Conservation (phyloP, 2,329 filamentous ascomycete species). For the Aureobasidium lini region DNA sequence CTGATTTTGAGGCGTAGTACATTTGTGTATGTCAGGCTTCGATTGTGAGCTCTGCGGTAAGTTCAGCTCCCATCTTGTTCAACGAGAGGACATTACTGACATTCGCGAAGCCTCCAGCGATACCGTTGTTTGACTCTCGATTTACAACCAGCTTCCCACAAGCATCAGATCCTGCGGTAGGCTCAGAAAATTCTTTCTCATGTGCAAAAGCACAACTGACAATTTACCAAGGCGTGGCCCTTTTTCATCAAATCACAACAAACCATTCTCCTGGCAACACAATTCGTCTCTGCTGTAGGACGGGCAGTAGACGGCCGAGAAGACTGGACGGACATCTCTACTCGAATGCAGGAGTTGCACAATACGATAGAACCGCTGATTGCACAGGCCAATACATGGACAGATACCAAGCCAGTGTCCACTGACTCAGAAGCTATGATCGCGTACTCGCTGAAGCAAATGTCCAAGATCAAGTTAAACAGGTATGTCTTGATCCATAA, state of each 20-base stretch:
- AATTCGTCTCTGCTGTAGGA: conserved; percentile 5
- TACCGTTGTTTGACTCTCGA: conserved; percentile 37
- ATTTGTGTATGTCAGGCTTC: conserved; percentile 44
- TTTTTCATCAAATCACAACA: conserved; percentile 12
- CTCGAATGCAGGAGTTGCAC: conserved; percentile 4
- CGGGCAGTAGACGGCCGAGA: neutral
- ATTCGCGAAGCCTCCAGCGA: conserved; percentile 33
- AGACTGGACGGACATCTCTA: neutral
- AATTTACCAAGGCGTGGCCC: neutral
- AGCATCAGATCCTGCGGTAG: conserved; percentile 1
- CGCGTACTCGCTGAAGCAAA: conserved; percentile 38
- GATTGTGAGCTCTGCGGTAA: conserved; percentile 45
- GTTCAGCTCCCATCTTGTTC: conserved; percentile 11
- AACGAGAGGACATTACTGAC: neutral
- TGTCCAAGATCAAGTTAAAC: conserved; percentile 45
- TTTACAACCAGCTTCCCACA: conserved; percentile 34
- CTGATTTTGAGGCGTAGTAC: conserved; percentile 29
- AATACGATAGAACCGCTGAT: neutral
- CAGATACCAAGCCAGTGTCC: conserved; percentile 27
- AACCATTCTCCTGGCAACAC: conserved; percentile 3
- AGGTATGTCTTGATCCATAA: conserved; percentile 28
- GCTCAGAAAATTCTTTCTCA: neutral
- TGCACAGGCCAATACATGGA: conserved; percentile 16
- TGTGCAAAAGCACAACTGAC: neutral
- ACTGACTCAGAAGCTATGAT: conserved; percentile 36